Conservation (phyloP, 805 yeast genomes). For the Teunomyces kruisii region DNA sequence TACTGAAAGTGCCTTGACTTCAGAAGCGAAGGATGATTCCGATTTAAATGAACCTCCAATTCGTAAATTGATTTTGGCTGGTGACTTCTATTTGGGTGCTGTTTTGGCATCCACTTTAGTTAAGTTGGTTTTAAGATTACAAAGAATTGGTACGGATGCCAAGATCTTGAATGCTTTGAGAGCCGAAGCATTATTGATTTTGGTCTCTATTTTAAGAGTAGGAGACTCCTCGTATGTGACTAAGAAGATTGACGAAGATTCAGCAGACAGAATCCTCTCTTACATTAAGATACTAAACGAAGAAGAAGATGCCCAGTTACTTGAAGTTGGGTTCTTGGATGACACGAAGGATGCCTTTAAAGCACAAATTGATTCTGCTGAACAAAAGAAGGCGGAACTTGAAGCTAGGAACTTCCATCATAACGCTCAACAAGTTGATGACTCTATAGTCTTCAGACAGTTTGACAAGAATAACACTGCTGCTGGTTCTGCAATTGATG, state of each 20-base stretch:
- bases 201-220: conserved; percentile 88
- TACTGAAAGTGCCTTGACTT: conserved; percentile 79
- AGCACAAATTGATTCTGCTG: conserved; percentile 62
- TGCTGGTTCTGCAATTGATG: conserved; percentile 42
- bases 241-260: conserved; percentile 90
- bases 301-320: conserved; percentile 50
- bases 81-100: conserved; percentile 89
- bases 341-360: conserved; percentile 86
- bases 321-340: conserved; percentile 74
- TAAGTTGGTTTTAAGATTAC: conserved; percentile 78
- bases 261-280: conserved; percentile 90
- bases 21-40: conserved; percentile 27
- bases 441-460: conserved; percentile 75
- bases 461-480: conserved; percentile 48
- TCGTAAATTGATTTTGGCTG: conserved; percentile 76
- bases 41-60: conserved; percentile 60
- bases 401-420: conserved; percentile 59
- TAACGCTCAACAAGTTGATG: conserved; percentile 76
- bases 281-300: conserved; percentile 79
- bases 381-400: conserved; percentile 53
- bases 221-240: conserved; percentile 72
- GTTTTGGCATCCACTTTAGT: conserved; percentile 86
- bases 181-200: conserved; percentile 90
- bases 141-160: conserved; percentile 52
- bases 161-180: conserved; percentile 74